Evolutionary conservation across 78 protist species (phyloP).

Genomic region (Creolimax fragrantissima): DNA sequence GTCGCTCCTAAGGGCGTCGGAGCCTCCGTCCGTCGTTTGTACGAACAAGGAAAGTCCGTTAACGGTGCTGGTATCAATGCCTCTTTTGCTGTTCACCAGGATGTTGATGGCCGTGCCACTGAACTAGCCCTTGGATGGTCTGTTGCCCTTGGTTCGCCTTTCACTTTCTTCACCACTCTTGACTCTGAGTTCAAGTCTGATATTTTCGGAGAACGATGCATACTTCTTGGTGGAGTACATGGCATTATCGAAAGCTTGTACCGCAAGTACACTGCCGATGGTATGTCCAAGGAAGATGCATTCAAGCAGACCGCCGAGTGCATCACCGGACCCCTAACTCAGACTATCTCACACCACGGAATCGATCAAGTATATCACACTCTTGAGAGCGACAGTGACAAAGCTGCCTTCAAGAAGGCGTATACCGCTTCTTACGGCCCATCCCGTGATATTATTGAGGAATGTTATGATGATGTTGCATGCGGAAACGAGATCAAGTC

Average conservation of each 20-base stretch:
- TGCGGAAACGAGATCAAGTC: not conserved
- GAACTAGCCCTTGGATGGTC: constrained; percentile 37
- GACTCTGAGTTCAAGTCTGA: constrained; percentile 36
- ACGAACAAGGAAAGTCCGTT: constrained; percentile 34
- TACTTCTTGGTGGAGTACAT: constrained; percentile 56
- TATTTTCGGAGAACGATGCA: constrained; percentile 58
- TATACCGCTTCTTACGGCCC: not conserved
- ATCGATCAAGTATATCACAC: not conserved
- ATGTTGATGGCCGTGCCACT: constrained; percentile 47
- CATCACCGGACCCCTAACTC: not conserved
- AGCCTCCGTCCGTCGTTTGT: constrained; percentile 52
- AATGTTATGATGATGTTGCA: not conserved
- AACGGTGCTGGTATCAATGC: constrained; percentile 48
- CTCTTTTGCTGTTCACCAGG: constrained; percentile 51
- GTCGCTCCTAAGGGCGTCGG: constrained; percentile 65
- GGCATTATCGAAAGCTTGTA: constrained; percentile 10
- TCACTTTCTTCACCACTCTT: constrained; percentile 49
- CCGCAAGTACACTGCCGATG: not conserved
- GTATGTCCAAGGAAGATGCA: not conserved
- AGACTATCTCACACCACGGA: not conserved
- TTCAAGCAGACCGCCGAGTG: not conserved
- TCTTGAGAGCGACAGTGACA: not conserved
- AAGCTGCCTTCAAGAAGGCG: not conserved
- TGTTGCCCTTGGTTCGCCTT: constrained; percentile 49
- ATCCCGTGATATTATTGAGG: not conserved